Conservation (phyloP, 2,329 filamentous ascomycete genomes). For the Colletotrichum sp. region DNA sequence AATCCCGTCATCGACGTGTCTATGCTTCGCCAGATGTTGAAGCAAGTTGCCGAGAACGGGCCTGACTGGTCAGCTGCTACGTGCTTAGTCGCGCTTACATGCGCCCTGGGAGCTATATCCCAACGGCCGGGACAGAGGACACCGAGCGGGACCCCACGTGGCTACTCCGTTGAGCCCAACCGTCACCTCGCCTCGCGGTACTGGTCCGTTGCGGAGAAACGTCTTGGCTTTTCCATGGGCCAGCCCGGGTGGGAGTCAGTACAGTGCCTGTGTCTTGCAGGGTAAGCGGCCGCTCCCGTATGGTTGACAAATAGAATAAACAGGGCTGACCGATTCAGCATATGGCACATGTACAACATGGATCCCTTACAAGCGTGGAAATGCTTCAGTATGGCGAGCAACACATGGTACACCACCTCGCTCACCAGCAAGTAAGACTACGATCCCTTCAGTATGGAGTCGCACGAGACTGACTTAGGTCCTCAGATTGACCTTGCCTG, state of each 20-base stretch:
- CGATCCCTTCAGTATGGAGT: too few species aligned
- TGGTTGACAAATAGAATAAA: not conserved
- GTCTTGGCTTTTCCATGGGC: slow-evolving; percentile 19
- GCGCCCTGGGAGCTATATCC: slow-evolving; percentile 19
- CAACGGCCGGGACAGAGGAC: slow-evolving; percentile 10
- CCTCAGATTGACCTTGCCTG: not conserved
- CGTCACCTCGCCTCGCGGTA: slow-evolving; percentile 17
- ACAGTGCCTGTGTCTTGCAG: slow-evolving; percentile 21
- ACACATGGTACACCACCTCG: slow-evolving; percentile 15
- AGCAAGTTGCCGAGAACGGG: slow-evolving; percentile 21
- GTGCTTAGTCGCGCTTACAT: slow-evolving; percentile 17
- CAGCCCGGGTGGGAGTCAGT: slow-evolving; percentile 16
- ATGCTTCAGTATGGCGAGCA: slow-evolving; percentile 21
- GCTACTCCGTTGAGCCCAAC: slow-evolving; percentile 12
- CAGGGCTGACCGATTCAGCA: slow-evolving; percentile 1
- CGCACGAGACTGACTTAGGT: not conserved
- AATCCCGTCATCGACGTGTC: slow-evolving; percentile 11
- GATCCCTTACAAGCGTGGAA: slow-evolving; percentile 22
- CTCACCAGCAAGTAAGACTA: slow-evolving; percentile 1
- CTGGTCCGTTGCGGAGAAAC: slow-evolving; percentile 19
- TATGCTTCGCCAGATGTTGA: slow-evolving; percentile 13
- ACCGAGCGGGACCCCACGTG: slow-evolving; percentile 12
- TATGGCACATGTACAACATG: slow-evolving; percentile 24
- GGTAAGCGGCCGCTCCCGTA: not conserved
- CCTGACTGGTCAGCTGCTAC: slow-evolving; percentile 22